Conservation (phyloP, 2,329 filamentous ascomycete species). For the Lachnellula subtilissima region DNA sequence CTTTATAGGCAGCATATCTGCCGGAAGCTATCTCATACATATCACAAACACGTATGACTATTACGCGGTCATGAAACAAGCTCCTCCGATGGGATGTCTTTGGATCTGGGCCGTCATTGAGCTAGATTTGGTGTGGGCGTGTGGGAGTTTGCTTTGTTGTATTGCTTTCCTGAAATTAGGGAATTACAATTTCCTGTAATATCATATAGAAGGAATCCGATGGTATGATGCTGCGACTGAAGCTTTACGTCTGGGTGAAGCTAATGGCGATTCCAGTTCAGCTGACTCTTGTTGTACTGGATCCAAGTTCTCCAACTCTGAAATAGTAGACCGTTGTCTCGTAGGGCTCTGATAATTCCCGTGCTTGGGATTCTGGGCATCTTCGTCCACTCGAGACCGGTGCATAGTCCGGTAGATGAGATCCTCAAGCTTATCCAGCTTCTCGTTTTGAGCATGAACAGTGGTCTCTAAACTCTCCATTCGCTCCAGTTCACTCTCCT, state of each 20-base stretch:
- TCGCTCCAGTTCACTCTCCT: slow-evolving; percentile 16
- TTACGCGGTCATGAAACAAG: slow-evolving; percentile 83
- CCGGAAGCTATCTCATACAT: slow-evolving; percentile 76
- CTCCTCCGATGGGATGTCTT: slow-evolving; percentile 80
- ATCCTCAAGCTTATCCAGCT: slow-evolving; percentile 21
- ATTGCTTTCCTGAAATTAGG: slow-evolving; percentile 23
- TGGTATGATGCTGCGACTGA: background rate
- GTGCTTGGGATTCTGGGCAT: background rate
- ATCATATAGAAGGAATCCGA: background rate
- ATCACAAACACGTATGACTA: slow-evolving; percentile 78
- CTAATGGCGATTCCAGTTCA: background rate
- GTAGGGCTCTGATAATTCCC: background rate
- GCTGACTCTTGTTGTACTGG: background rate
- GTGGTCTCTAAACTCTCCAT: slow-evolving; percentile 19
- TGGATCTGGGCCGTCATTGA: slow-evolving; percentile 95
- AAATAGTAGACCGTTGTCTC: too few species aligned
- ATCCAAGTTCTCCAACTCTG: background rate
- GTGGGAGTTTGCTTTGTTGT: slow-evolving; percentile 44
- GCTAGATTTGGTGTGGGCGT: slow-evolving; percentile 64
- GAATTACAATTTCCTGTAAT: slow-evolving; percentile 24
- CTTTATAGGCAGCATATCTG: slow-evolving; percentile 51
- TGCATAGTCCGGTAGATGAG: slow-evolving; percentile 22
- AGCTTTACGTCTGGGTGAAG: background rate
- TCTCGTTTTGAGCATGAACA: slow-evolving; percentile 21
- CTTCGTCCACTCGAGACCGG: background rate